Evolutionary conservation across 2,329 filamentous ascomycete genomes (phyloP).

Genomic region (Achaetomium macrosporum): DNA sequence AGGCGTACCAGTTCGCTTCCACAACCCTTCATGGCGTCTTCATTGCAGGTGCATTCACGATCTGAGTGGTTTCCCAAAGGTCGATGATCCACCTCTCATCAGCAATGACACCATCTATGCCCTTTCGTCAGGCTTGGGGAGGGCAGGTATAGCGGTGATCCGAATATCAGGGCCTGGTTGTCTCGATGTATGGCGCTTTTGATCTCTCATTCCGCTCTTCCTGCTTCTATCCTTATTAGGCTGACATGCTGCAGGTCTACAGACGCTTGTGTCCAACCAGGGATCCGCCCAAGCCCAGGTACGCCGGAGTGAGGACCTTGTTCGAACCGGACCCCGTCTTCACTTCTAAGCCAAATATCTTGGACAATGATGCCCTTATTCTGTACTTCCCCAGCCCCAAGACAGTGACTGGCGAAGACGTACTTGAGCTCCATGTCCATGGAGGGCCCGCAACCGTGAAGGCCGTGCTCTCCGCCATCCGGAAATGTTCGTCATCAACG

Average conservation of each 20-base stretch:
- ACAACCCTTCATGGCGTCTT: background rate
- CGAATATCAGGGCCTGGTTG: conserved; percentile 78
- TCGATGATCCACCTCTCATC: conserved; percentile 3
- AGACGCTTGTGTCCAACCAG: conserved; percentile 44
- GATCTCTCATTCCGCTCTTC: conserved; percentile 1
- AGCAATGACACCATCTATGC: conserved; percentile 75
- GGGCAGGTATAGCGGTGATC: conserved; percentile 85
- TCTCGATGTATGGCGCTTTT: conserved; percentile 46
- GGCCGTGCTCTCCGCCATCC: conserved; percentile 74
- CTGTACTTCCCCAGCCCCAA: conserved; percentile 76
- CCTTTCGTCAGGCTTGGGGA: conserved; percentile 77
- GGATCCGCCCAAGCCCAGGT: conserved; percentile 41
- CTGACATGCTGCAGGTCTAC: conserved; percentile 41
- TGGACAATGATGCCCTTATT: conserved; percentile 73
- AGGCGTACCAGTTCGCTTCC: background rate
- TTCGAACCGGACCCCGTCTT: conserved; percentile 42
- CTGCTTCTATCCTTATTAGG: background rate
- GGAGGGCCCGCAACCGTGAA: conserved; percentile 85
- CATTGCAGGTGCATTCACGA: conserved; percentile 8
- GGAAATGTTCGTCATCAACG: conserved; percentile 37
- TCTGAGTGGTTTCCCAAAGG: background rate
- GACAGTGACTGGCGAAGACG: conserved; percentile 86
- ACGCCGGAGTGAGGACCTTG: conserved; percentile 69
- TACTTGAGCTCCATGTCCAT: conserved; percentile 92
- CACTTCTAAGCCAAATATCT: conserved; percentile 42